Evolutionary conservation across 2,329 filamentous ascomycete genomes (phyloP).

Genomic region (Chrysoporthe austroafricana): DNA sequence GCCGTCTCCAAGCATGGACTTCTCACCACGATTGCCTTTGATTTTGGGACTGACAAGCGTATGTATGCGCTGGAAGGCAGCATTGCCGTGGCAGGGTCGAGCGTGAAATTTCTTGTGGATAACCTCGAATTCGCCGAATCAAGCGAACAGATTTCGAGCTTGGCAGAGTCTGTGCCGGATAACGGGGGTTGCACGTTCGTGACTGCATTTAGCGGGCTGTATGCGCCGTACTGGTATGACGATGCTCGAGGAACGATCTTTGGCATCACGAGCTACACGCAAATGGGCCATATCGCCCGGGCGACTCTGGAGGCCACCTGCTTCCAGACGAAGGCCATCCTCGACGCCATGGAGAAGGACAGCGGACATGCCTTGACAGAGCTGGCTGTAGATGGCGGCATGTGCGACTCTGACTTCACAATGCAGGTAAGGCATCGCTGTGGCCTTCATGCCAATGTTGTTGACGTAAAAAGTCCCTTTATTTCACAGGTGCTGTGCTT

Average conservation of each 20-base stretch:
- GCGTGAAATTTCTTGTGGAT: conserved; percentile 69
- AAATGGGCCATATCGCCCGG: conserved; percentile 76
- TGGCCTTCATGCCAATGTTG: background rate
- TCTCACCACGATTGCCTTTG: conserved; percentile 76
- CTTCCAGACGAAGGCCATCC: conserved; percentile 82
- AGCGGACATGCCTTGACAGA: conserved; percentile 72
- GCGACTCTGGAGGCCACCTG: conserved; percentile 81
- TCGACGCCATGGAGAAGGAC: conserved; percentile 81
- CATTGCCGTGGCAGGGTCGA: conserved; percentile 76
- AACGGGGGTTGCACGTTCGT: conserved; percentile 79
- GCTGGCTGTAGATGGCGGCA: conserved; percentile 82
- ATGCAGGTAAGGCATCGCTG: conserved; percentile 59
- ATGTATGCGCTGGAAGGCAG: conserved; percentile 79
- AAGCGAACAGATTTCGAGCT: conserved; percentile 48
- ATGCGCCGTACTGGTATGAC: conserved; percentile 85
- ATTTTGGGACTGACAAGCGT: conserved; percentile 69
- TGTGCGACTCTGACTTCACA: conserved; percentile 79
- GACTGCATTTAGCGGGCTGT: conserved; percentile 79
- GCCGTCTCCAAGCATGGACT: conserved; percentile 79
- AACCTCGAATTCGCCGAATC: conserved; percentile 60
- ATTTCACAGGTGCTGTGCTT: conserved; percentile 39
- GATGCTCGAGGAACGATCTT: conserved; percentile 81
- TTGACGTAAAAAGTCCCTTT: background rate
- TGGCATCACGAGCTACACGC: conserved; percentile 76
- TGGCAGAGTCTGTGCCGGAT: conserved; percentile 59